Percentiles rank a stretch among this genome's conserved stretches.
Conservation (phyloP, 345 rosid genomes). For the Eucalyptus dawsonii region DNA sequence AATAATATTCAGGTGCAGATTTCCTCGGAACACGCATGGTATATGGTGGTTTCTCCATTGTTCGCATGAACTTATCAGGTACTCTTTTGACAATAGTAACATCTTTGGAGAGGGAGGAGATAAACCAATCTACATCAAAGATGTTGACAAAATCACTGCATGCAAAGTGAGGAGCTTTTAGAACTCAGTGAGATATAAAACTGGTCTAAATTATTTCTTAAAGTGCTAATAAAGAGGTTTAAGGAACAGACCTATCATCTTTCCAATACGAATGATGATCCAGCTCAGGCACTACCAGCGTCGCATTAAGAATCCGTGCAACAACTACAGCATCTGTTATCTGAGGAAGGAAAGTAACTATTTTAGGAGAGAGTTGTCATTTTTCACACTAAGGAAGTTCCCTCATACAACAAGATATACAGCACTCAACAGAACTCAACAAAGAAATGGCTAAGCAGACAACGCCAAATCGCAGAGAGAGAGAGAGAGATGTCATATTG, state of each 20-base stretch:
- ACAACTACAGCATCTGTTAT: slow-evolving; percentile 97
- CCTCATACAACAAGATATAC: neutral
- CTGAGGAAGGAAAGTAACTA: slow-evolving; percentile 23
- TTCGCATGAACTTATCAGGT: slow-evolving; percentile 84
- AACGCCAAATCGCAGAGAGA: neutral
- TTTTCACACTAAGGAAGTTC: neutral
- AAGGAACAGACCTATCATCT: slow-evolving; percentile 63
- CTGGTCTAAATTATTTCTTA: neutral
- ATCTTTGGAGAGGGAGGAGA: slow-evolving; percentile 78
- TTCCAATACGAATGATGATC: slow-evolving; percentile 98
- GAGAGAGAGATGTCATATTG: neutral
- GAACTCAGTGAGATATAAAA: neutral
- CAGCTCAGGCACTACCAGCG: slow-evolving; percentile 88
- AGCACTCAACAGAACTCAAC: neutral
- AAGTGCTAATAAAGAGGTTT: neutral
- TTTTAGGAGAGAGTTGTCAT: neutral
- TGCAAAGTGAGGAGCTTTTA: neutral
- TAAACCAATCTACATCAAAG: slow-evolving; percentile 91
- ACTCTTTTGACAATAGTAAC: slow-evolving; percentile 90
- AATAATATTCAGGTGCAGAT: slow-evolving; percentile 85
- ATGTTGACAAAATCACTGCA: slow-evolving; percentile 90
- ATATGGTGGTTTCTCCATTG: slow-evolving; percentile 96
- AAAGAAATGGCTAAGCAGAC: neutral
- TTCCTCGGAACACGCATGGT: slow-evolving; percentile 97
- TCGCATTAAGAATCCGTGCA: slow-evolving; percentile 90